Conservation (phyloP, 192 early-diverging fungal species). For the Podochytrium sp. region DNA sequence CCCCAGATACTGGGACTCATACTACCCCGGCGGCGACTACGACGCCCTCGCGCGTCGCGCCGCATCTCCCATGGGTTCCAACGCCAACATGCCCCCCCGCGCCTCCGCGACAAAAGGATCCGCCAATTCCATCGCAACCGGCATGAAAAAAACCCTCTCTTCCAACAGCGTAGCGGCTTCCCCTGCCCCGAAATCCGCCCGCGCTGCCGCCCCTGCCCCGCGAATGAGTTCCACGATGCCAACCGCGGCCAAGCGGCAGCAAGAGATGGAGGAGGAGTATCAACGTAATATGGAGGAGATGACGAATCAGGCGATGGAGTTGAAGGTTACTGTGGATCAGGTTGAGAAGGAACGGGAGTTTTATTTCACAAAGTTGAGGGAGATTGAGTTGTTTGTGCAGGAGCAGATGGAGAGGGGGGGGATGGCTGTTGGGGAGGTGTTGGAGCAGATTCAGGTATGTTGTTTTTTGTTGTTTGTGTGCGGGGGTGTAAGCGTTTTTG, state of each 20-base stretch:
- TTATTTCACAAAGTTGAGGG: conserved; percentile 93
- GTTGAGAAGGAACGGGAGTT: conserved; percentile 98
- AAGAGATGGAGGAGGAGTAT: conserved; percentile 44
- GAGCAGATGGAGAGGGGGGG: conserved; percentile 64
- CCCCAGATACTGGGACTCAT: conserved; percentile 83
- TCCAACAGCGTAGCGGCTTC: not conserved
- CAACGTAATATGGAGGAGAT: conserved; percentile 75
- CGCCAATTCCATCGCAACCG: conserved; percentile 26
- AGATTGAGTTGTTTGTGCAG: conserved; percentile 94
- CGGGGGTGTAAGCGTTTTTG: no score
- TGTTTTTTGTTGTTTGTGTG: no score
- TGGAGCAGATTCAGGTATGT: conserved; percentile 85
- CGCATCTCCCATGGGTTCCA: not conserved
- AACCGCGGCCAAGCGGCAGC: not conserved
- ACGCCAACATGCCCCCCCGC: not conserved
- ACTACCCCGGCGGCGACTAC: conserved; percentile 83
- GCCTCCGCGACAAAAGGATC: conserved; percentile 2
- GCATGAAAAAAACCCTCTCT: conserved; percentile 42
- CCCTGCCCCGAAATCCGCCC: not conserved
- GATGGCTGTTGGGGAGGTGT: conserved; percentile 38
- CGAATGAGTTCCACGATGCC: not conserved
- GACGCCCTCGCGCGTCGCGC: conserved; percentile 77
- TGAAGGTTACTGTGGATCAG: conserved; percentile 85
- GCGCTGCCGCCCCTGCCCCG: not conserved
- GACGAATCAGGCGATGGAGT: conserved; percentile 76